Base-by-base conservation (phyloP, 371 early-diverging fungal species). In the Rhizopus stolonifer region DNA sequence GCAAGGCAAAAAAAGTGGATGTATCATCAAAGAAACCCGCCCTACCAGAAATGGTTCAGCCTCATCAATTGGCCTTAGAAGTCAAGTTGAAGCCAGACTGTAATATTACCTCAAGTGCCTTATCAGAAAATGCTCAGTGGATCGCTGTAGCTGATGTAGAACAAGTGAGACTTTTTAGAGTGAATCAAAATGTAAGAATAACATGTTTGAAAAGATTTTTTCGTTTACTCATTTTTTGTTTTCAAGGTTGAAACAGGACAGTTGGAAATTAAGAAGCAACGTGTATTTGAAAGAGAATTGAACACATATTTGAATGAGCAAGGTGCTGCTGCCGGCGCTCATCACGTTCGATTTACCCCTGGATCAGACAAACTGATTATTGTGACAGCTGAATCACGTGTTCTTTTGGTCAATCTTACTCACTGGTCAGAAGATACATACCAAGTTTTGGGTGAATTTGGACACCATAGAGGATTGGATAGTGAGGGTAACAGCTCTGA, bases 101-200 rank as follows among this genome's bases (percentile, higher is more conserved):
- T 33, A 85, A 90, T 62, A 74, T 90, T 32, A 81, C 83, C 4
- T 79, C 89, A 25, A 80, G 86, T 54, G 82, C 89, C 1, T 75
- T 96, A 14, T 93, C 97, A 14, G 78, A 84, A 52, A 83, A 93
- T 65, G 95, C 92, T 4, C 62, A 77, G 11, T 91, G 92, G 87
- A 82, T 96, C 54, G 91, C 89, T 3, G 87, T 87, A 4, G 83
- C 94, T 19, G 92, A 93, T 61, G 81, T 87, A 17, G 84, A 89
- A 45, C 71, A 79, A 51, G 76, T 88, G 21, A 79, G 83, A 58
- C 65, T 94, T 5, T 92, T 91, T 75, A 70, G 78, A 24, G 62
- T 91, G n/a, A 65, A 66, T 13, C 65, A 81, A 53, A 61, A 70
- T 19, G 80, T 81, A 76, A 65, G 75, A 52, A 3, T 21, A n/a